A percentile compares a stretch with the other conserved stretches of the same genome.
Evolutionary conservation across 2,329 filamentous ascomycete genomes (phyloP).

Genomic region (Colletotrichum navitas): DNA sequence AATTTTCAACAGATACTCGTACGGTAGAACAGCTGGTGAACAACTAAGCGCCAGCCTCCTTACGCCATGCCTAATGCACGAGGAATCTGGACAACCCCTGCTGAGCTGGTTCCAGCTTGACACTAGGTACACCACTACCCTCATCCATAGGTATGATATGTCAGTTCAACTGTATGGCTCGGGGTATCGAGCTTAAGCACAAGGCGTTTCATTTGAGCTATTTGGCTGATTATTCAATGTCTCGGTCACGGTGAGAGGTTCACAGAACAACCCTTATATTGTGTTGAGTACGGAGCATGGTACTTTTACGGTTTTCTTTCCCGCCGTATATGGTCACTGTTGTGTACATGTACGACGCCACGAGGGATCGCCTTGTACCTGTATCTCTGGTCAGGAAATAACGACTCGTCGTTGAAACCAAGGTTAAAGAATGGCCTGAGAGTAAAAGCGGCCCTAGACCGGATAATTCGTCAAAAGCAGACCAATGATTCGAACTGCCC

Average conservation of each 20-base stretch:
- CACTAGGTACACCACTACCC: not conserved
- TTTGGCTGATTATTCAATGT: no score
- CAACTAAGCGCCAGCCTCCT: slow-evolving; percentile 9
- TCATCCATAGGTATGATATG: not conserved
- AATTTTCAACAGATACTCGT: not conserved
- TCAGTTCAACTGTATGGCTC: not conserved
- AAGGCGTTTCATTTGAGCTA: not conserved
- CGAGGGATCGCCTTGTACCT: no score
- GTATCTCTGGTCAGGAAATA: not conserved
- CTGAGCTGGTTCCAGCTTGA: slow-evolving; percentile 22
- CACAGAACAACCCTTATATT: no score
- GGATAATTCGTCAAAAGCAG: slow-evolving; percentile 18
- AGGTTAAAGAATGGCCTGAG: not conserved
- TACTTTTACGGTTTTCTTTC: no score
- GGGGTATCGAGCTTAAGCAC: not conserved
- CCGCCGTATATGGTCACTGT: no score
- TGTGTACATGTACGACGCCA: no score
- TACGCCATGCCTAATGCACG: slow-evolving; percentile 28
- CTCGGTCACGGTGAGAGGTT: not conserved
- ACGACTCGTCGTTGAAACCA: not conserved
- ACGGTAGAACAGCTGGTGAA: not conserved
- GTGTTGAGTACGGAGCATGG: no score
- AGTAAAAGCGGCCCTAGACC: slow-evolving; percentile 11
- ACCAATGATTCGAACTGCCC: not conserved
- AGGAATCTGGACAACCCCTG: slow-evolving; percentile 11